A percentile compares a stretch with the other conserved stretches of the same genome.
phyloP scores from a whole-genome alignment of 345 rosid genomes.

The Linum lewisii region DNA sequence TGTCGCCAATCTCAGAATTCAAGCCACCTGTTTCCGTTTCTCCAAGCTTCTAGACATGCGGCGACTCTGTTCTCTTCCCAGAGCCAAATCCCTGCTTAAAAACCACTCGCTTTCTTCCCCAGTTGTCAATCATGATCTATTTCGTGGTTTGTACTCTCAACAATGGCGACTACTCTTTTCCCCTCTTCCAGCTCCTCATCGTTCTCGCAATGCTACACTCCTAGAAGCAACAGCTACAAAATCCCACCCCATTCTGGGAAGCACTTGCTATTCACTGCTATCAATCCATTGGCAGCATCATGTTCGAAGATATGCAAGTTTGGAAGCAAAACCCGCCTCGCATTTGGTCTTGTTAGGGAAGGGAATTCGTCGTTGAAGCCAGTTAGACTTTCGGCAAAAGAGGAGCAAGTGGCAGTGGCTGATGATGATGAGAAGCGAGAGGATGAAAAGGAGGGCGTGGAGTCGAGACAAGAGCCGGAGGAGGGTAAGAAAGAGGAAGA shows the following conservation, averaged over 20 bases:
- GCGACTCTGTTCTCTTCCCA: neutral
- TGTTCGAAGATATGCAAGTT: conserved; percentile 4
- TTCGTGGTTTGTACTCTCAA: neutral
- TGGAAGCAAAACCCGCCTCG: conserved; percentile 7
- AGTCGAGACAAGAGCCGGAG: no score
- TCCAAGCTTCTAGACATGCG: conserved; percentile 34
- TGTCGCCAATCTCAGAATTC: conserved; percentile 9
- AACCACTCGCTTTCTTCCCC: neutral
- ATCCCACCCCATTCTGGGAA: neutral
- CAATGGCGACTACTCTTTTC: conserved; percentile 18
- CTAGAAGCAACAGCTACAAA: conserved; percentile 6
- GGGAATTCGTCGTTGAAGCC: neutral
- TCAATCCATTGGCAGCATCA: neutral
- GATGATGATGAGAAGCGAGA: conserved; percentile 10
- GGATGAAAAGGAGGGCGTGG: conserved; percentile 15
- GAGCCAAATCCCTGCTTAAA: neutral
- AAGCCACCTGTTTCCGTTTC: conserved; percentile 33
- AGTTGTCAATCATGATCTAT: neutral
- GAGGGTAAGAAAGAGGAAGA: conserved; percentile 31
- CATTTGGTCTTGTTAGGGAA: conserved; percentile 4
- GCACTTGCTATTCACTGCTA: neutral
- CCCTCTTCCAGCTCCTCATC: conserved; percentile 17
- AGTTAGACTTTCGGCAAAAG: conserved; percentile 29
- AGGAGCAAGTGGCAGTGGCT: conserved; percentile 37
- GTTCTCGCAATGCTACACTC: conserved; percentile 10